phyloP scores from a whole-genome alignment of 1,284 basidiomycete genomes.

The Phylloporus sp. region DNA sequence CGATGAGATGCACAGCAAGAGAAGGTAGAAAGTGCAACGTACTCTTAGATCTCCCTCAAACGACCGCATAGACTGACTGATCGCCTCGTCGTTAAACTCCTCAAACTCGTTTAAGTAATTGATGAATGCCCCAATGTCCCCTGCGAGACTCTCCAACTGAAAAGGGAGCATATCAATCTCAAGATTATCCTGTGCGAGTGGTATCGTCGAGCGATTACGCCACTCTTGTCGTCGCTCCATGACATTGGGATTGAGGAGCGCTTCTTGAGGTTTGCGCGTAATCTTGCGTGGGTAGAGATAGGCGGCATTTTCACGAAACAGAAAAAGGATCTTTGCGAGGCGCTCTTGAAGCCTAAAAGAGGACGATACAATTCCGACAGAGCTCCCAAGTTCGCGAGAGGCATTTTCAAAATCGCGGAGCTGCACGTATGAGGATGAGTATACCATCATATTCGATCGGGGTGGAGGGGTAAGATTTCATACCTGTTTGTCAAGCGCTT shows the following conservation, averaged over 20 bases:
- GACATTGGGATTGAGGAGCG: conserved; percentile 32
- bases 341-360: background rate
- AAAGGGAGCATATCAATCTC: conserved; percentile 35
- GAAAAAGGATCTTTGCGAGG: conserved; percentile 22
- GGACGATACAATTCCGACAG: conserved; percentile 26
- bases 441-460: background rate
- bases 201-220: conserved; percentile 24
- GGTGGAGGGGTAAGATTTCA: background rate
- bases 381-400: conserved; percentile 39
- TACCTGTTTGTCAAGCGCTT: conserved; percentile 39
- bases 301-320: conserved; percentile 40
- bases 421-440: background rate
- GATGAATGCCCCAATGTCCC: conserved; percentile 53
- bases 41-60: conserved; percentile 57
- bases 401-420: conserved; percentile 5
- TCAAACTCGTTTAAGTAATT: conserved; percentile 58
- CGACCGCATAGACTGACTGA: conserved; percentile 51
- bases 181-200: conserved; percentile 23
- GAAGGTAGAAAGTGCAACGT: background rate
- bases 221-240: conserved; percentile 31
- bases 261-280: conserved; percentile 29
- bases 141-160: conserved; percentile 49
- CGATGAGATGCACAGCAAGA: background rate
- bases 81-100: conserved; percentile 57
- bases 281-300: conserved; percentile 37